Conservation (phyloP, 1,139 yeast genomes). For the Yamadazyma blattariae region DNA sequence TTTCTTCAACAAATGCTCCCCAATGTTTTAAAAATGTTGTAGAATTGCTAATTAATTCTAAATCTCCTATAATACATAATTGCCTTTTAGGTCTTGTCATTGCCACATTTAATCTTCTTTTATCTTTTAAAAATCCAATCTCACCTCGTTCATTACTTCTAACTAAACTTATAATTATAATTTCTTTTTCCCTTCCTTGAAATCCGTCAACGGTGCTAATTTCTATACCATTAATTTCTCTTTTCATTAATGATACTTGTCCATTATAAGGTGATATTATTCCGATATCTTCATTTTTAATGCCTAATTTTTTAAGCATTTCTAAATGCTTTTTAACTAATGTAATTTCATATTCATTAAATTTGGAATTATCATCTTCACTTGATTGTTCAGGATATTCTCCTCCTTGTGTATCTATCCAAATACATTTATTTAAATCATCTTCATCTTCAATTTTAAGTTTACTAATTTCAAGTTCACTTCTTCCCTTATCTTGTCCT, state of each 20-base stretch:
- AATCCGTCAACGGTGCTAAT: conserved; percentile 48
- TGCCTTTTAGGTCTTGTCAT: conserved; percentile 89
- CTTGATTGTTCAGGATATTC: conserved; percentile 62
- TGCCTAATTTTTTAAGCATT: conserved; percentile 46
- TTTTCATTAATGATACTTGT: conserved; percentile 66
- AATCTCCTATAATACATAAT: conserved; percentile 81
- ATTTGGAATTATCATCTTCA: conserved; percentile 51
- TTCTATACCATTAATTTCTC: conserved; percentile 26
- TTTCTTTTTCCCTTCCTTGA: conserved; percentile 72
- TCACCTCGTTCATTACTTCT: conserved; percentile 50
- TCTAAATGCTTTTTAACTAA: conserved; percentile 58
- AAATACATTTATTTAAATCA: conserved; percentile 41
- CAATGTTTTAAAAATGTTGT: conserved; percentile 57
- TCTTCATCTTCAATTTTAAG: conserved; percentile 21
- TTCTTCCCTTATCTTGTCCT: conserved; percentile 14
- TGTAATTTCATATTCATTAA: conserved; percentile 69
- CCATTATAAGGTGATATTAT: conserved; percentile 88
- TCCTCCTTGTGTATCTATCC: conserved; percentile 96
- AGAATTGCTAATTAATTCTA: conserved; percentile 53
- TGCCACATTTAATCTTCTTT: conserved; percentile 79
- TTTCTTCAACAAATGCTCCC: conserved; percentile 68
- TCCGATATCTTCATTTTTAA: conserved; percentile 59
- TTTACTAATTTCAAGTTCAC: conserved; percentile 19
- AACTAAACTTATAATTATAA: conserved; percentile 56
- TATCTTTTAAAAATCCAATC: conserved; percentile 75